phyloP scores from a whole-genome alignment of 306 rosid genomes.

The Corylus heterophylla region DNA sequence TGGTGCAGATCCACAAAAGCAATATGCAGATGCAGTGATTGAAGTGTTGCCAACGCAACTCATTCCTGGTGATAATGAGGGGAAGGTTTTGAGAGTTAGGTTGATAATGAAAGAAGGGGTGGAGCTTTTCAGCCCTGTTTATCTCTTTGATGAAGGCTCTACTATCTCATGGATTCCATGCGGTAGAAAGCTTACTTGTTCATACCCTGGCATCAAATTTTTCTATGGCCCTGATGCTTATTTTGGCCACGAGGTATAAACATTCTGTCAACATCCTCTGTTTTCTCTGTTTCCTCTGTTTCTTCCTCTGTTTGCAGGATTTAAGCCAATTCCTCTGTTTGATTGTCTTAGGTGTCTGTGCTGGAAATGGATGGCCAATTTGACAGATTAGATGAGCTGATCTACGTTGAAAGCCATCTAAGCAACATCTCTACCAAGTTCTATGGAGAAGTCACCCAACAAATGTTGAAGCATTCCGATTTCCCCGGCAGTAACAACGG shows the following conservation, averaged over 20 bases:
- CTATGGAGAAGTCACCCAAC: conserved; percentile 98
- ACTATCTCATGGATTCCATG: conserved; percentile 96
- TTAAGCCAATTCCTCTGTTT: background rate
- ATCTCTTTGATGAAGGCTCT: conserved; percentile 96
- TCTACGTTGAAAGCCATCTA: conserved; percentile 93
- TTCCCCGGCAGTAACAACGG: conserved; percentile 99
- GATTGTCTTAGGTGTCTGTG: conserved; percentile 66
- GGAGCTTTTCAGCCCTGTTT: conserved; percentile 75
- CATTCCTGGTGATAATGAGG: conserved; percentile 90
- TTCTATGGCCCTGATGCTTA: conserved; percentile 83
- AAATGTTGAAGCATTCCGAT: conserved; percentile 95
- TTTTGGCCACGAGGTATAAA: conserved; percentile 69
- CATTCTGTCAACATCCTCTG: background rate
- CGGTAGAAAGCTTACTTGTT: conserved; percentile 98
- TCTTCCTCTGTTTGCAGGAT: too few species aligned
- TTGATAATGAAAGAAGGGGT: conserved; percentile 95
- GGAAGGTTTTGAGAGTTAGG: conserved; percentile 86
- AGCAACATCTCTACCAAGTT: conserved; percentile 89
- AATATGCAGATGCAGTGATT: conserved; percentile 94
- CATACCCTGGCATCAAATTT: conserved; percentile 97
- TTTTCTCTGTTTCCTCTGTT: too few species aligned
- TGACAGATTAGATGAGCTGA: conserved; percentile 96
- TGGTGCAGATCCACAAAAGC: conserved; percentile 89
- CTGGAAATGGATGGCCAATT: conserved; percentile 99
- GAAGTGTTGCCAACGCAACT: conserved; percentile 91